Evolutionary conservation across 768 basidiomycete genomes (phyloP).

Genomic region (Pulveroboletus ravenelii): DNA sequence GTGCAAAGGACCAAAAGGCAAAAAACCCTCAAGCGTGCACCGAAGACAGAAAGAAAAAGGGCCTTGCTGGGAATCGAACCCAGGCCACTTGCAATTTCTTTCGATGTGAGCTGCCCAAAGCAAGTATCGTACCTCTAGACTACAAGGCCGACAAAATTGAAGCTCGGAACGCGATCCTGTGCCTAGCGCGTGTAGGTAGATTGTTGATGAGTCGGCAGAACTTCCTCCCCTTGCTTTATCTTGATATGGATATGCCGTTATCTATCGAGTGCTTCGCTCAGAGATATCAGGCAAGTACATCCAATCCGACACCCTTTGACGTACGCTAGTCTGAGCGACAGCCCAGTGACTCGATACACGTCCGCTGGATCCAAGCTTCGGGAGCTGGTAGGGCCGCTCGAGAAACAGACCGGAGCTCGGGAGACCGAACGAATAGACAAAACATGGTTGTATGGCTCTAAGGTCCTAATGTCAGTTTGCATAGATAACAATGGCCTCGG

Average conservation of each 20-base stretch:
- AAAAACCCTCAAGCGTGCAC: not conserved
- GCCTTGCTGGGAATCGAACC: constrained; percentile 40
- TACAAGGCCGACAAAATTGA: constrained; percentile 20
- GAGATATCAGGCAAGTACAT: not conserved
- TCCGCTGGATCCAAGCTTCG: not conserved
- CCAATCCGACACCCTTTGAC: not conserved
- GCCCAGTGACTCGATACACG: not conserved
- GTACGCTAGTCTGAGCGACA: too few relatives aligned
- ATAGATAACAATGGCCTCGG: not conserved
- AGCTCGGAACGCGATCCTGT: not conserved
- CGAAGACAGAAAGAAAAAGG: constrained; percentile 1
- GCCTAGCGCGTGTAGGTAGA: too few relatives aligned
- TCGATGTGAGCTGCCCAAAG: constrained; percentile 16
- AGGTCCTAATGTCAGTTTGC: not conserved
- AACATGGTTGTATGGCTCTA: not conserved
- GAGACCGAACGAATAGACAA: not conserved
- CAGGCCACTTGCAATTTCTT: constrained; percentile 33
- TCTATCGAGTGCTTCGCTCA: not conserved
- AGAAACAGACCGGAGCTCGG: too few relatives aligned
- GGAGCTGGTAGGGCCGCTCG: too few relatives aligned
- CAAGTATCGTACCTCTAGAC: constrained; percentile 34
- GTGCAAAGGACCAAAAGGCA: not conserved
- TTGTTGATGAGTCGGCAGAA: too few relatives aligned
- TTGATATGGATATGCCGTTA: too few relatives aligned
- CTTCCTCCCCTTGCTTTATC: too few relatives aligned